A percentile compares a stretch with the other conserved stretches of the same genome.
phyloP scores from a whole-genome alignment of 306 rosid genomes.

The Cucumis hystrix region DNA sequence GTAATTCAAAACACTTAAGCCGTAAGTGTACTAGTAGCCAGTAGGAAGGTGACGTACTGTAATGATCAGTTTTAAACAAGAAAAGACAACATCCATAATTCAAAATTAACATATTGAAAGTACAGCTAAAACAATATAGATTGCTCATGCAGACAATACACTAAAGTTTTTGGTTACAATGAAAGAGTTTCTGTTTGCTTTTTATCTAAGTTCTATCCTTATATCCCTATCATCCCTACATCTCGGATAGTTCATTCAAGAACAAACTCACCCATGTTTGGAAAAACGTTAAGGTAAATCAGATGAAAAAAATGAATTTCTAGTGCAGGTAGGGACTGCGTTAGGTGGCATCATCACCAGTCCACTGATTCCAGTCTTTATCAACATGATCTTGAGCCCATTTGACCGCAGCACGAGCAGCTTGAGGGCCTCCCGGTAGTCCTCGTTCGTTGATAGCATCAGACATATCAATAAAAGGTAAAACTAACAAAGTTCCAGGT shows the following conservation, averaged over 20 bases:
- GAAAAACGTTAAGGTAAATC: neutral
- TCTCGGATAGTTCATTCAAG: neutral
- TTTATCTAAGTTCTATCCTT: neutral
- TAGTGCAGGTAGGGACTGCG: neutral
- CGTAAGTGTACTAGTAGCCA: neutral
- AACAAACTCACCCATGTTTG: neutral
- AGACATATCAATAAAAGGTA: conserved; percentile 78
- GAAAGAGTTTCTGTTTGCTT: neutral
- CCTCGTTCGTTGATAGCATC: conserved; percentile 49
- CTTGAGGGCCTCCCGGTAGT: conserved; percentile 80
- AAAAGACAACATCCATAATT: neutral
- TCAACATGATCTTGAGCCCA: conserved; percentile 84
- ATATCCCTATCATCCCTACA: neutral
- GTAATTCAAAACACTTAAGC: neutral
- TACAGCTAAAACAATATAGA: neutral
- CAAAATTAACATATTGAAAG: neutral
- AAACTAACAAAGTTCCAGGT: conserved; percentile 75
- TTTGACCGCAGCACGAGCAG: conserved; percentile 68
- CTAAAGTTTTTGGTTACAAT: neutral
- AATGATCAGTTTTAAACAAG: neutral
- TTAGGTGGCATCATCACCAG: conserved; percentile 27
- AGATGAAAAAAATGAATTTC: neutral
- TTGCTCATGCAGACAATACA: neutral
- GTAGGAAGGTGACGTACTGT: neutral
- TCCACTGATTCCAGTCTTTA: conserved; percentile 90